Evolutionary conservation across 2,329 filamentous ascomycete species (phyloP), one percentile per base, ranked within the genome.

Genomic region (Xylariaceae sp.): DNA sequence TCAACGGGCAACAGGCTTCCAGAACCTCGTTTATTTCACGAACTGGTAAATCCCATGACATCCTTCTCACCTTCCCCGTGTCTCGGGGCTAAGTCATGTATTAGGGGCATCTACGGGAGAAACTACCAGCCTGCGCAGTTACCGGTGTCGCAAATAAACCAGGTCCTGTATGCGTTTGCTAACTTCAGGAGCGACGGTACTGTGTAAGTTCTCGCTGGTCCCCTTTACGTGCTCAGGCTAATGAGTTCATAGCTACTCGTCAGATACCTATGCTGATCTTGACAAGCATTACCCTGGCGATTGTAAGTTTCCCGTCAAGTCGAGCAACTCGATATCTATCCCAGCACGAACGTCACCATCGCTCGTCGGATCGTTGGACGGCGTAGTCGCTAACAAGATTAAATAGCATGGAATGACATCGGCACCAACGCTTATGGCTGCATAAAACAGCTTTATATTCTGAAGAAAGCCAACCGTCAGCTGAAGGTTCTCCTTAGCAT

Each of bases 81-180:
- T 12, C 12, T 41, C n/a, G 4, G 26, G 27, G 19, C 56, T 65
- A 37, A 37, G 48, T 61, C 29, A 7, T 1, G 8, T 6, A 1
- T 3, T 37, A 80, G 78, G 87, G 86, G 81, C 42, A 88, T 89
- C 49, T 94, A 95, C 65, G 84, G 74, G 29, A 80, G 88, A 52
- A 81, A 88, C 59, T 89, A 86, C 66, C 79, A 87, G 53, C 86
- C 88, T 0, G 79, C 86, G 50, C 77, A 89, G 62, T 77, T 95
- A 6, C 86, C 86, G 0, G 81, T 77, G 2, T 76, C 81, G 2
- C 76, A 89, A 59, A 73, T 95, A 50, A 92, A 87, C 0, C 88
- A 94, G 64, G 76, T 95, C 1, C 77, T 95, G 2, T 95, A 83
- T 65, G 80, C 90, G 2, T 96, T 96, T 70, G 87, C 89, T 64